A percentile compares a stretch with the other conserved stretches of the same genome.
Evolutionary conservation across 257 asterid genomes (phyloP).

Genomic region (Ophiorrhiza pumila): DNA sequence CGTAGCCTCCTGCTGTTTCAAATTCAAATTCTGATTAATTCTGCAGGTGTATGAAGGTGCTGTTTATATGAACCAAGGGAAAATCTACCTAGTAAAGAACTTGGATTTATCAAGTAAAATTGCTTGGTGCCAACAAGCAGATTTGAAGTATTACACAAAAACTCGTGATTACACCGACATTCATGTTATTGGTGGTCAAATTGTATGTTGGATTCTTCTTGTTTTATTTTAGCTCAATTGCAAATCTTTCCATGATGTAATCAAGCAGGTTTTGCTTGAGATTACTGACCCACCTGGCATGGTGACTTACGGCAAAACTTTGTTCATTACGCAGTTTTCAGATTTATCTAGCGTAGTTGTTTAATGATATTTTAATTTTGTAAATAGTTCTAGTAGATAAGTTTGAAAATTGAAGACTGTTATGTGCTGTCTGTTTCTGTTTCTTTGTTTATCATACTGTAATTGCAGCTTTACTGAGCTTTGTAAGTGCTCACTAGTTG

Average conservation of each 20-base stretch:
- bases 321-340: neutral
- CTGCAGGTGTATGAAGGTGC: conserved; percentile 96
- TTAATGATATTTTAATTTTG: too few species aligned
- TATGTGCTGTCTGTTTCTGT: neutral
- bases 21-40: conserved; percentile 2
- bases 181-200: conserved; percentile 64
- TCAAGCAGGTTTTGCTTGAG: neutral
- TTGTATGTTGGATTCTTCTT: conserved; percentile 45
- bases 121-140: conserved; percentile 93
- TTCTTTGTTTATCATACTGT: neutral
- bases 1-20: too few species aligned
- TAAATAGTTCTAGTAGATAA: neutral
- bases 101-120: conserved; percentile 73
- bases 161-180: conserved; percentile 85
- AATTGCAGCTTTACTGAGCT: neutral
- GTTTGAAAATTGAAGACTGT: neutral
- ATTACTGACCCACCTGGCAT: neutral
- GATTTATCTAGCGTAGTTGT: neutral
- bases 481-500: neutral
- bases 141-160: conserved; percentile 82
- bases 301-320: neutral
- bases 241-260: neutral
- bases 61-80: conserved; percentile 93
- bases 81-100: conserved; percentile 71
- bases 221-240: neutral